Base-by-base conservation (phyloP, 1,139 yeast genomes). In the Nematodospora anomalae region DNA sequence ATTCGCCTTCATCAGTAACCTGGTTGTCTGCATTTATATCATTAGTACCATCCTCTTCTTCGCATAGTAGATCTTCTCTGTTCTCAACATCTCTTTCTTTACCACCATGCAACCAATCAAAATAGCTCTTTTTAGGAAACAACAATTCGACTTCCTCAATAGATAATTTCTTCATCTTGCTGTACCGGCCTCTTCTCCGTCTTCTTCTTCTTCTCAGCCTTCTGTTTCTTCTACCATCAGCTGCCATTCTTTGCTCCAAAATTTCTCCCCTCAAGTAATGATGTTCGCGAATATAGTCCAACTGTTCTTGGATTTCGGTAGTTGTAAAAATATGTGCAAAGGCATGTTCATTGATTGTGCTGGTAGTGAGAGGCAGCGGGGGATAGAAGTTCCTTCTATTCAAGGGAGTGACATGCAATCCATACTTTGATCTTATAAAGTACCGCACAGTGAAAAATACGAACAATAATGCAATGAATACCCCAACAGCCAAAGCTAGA, bases 51-150 rank as follows among this genome's bases (percentile, higher is more conserved):
- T 26, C 32, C 9, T 50, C 58, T 40, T 69, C 71, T 46, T 67
- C 74, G 33, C 59, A 59, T 14, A 67, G 47, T 6, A 60, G 50
- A 20, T 66, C 71, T 32, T 62, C 69, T 30, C 71, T 47, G 24
- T 51, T 50, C 35, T 60, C 62, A 14, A 46, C 51, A 42, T 65
- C 71, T 25, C 63, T 49, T 42, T 66, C 79, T 43, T 63, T 60
- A n/a, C 80, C 81, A 20, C 82, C 83, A 43, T 74, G 64, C 27
- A 78, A 55, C 86, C 86, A 80, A 43, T 77, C 74, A 36, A 67
- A 59, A 55, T 83, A 84, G 2, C 82, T 70, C 48, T 76, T 74
- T 23, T 67, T 60, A 1, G 95, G 95, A 55, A 85, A 85, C 35
- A 81, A 60, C 32, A 69, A 71, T 37, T 84, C 80, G 16, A 85